Conservation (phyloP, 495 filamentous ascomycete species). For the Neurospora sp. region DNA sequence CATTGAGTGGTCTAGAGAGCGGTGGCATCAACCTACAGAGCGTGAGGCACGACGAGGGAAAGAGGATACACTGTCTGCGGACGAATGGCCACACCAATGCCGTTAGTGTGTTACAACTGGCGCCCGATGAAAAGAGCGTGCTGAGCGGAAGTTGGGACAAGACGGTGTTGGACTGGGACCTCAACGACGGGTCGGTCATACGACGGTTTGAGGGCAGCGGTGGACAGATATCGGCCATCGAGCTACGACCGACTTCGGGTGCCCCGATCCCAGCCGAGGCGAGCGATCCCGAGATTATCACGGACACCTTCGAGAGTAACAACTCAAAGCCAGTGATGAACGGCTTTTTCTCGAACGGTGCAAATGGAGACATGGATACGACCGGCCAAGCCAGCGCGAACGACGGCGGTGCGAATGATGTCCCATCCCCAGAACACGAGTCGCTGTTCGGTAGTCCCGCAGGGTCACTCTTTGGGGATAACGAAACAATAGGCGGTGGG, state of each 20-base stretch:
- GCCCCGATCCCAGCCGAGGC: conserved; percentile 65
- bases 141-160: conserved; percentile 97
- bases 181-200: conserved; percentile 73
- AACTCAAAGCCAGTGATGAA: conserved; percentile 38
- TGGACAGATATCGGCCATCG: conserved; percentile 78
- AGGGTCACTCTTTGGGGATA: conserved; percentile 50
- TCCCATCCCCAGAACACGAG: conserved; percentile 61
- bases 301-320: conserved; percentile 55
- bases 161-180: conserved; percentile 84
- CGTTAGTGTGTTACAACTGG: conserved; percentile 76
- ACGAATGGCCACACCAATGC: conserved; percentile 72
- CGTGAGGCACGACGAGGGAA: conserved; percentile 91
- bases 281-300: conserved; percentile 42
- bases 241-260: conserved; percentile 68
- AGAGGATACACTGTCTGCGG: conserved; percentile 62
- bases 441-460: conserved; percentile 51
- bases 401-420: conserved; percentile 16
- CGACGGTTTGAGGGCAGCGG: conserved; percentile 66
- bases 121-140: conserved; percentile 75
- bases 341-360: conserved; percentile 31
- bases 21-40: conserved; percentile 90
- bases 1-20: conserved; percentile 79
- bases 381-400: neutral
- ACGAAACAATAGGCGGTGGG: conserved; percentile 47
- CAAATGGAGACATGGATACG: conserved; percentile 6